Percentiles rank a stretch among this genome's conserved stretches.
Evolutionary conservation across 345 rosid species (phyloP).

Genomic region (Lumnitzera racemosa): DNA sequence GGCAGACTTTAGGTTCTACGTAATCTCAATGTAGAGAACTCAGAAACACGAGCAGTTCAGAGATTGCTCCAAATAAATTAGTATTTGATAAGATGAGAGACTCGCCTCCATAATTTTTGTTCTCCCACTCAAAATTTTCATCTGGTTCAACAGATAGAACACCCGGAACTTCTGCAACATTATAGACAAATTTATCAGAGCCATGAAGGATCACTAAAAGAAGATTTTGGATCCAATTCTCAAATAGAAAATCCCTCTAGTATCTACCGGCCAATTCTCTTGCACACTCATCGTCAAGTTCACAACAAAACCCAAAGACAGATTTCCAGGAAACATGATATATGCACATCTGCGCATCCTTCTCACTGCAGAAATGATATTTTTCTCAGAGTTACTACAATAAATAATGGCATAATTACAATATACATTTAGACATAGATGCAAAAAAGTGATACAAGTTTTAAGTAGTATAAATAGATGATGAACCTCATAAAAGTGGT

Average conservation of each 20-base stretch:
- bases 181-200: slow-evolving; percentile 5
- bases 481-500: not conserved
- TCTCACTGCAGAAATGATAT: slow-evolving; percentile 39
- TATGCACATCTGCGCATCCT: slow-evolving; percentile 90
- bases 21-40: no score
- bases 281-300: slow-evolving; percentile 69
- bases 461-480: not conserved
- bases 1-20: no score
- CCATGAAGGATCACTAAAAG: slow-evolving; percentile 1
- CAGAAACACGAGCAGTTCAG: not conserved
- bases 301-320: slow-evolving; percentile 74
- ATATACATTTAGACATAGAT: not conserved
- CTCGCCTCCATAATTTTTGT: slow-evolving; percentile 68
- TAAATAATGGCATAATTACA: no score
- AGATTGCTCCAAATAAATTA: not conserved
- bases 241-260: slow-evolving; percentile 1
- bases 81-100: not conserved
- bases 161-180: slow-evolving; percentile 74
- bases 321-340: slow-evolving; percentile 85
- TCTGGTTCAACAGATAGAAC: slow-evolving; percentile 73
- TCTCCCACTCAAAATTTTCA: slow-evolving; percentile 48
- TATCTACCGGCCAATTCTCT: slow-evolving; percentile 61
- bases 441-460: not conserved
- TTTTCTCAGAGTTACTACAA: no score
- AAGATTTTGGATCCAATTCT: not conserved